Conservation (phyloP, 441 rosid genomes). For the Jatropha multifida region DNA sequence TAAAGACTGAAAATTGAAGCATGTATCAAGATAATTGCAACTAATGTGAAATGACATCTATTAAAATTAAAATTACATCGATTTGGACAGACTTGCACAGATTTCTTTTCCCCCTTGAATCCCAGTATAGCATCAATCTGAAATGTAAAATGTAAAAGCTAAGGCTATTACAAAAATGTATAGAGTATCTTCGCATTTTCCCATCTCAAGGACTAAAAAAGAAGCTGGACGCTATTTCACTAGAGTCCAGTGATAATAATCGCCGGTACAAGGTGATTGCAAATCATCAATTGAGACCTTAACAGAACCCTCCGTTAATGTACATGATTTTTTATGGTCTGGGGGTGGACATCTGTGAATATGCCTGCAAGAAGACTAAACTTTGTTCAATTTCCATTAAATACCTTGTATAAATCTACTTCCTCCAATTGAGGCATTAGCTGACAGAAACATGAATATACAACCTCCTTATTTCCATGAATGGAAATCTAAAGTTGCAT, state of each 20-base stretch:
- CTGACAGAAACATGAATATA: neutral
- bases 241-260: neutral
- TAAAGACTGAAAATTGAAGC: neutral
- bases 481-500: neutral
- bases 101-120: neutral
- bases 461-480: neutral
- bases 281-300: neutral
- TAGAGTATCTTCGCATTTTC: neutral
- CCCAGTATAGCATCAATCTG: neutral
- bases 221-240: neutral
- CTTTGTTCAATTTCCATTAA: neutral
- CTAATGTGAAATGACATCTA: neutral
- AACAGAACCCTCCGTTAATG: neutral
- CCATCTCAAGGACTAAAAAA: neutral
- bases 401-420: neutral
- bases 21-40: neutral
- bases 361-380: conserved; percentile 8
- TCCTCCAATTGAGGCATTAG: neutral
- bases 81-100: neutral
- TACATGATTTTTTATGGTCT: neutral
- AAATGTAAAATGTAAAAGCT: neutral
- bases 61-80: neutral
- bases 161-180: conserved; percentile 2
- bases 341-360: neutral
- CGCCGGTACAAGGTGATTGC: neutral